Base-by-base conservation (phyloP, 2,329 filamentous ascomycete species). In the Phialophora expanda region DNA sequence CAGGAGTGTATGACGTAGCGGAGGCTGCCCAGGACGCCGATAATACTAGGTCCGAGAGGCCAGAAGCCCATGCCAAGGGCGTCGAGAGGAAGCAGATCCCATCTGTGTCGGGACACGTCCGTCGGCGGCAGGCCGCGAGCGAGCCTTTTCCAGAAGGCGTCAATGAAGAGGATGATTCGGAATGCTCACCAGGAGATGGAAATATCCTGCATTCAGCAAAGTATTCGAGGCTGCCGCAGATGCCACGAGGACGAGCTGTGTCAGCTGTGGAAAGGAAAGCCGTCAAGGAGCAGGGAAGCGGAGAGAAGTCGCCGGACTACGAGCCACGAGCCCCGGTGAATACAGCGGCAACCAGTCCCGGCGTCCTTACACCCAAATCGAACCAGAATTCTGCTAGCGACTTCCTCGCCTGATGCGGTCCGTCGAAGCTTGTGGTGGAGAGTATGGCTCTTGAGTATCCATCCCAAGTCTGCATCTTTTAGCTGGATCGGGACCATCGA, bases 101-200 rank as follows among this genome's bases (percentile, higher is more conserved):
- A 22, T 22, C n/a, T 26, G 22, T 53, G 3, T 9, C 30, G 11
- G 54, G 30, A 51, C 24, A 53, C 41, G 14, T n/a, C 34, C 54
- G 61, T 14, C 54, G 53, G n/a, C 53, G 61, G 11, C 30, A 57
- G 44, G 57, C 61, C 26, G 61, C 53, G 17, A 63, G 61, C 28
- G 61, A 63, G 44, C 61, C 61, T 22, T 57, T 53, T 8, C 54
- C 44, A 14, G 22, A 57, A 26, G 53, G 30, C 26, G 34, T 32
- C 41, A 50, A 30, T 26, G 54, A 22, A 30, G 61, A 57, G 30
- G 48, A 54, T n/a, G 50, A 56, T 7, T 55, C 60, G 17, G 60
- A 62, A 17, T n/a, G 24, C 26, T 62, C 60, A 30, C 46, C 51
- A 46, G 34, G 28, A 34, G 60, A 56, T n/a, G 51, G 9, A 17